A percentile compares a stretch with the other conserved stretches of the same genome.
Evolutionary conservation across 176 grass and related monocot species (phyloP).

Genomic region (Panicum miliaceum): DNA sequence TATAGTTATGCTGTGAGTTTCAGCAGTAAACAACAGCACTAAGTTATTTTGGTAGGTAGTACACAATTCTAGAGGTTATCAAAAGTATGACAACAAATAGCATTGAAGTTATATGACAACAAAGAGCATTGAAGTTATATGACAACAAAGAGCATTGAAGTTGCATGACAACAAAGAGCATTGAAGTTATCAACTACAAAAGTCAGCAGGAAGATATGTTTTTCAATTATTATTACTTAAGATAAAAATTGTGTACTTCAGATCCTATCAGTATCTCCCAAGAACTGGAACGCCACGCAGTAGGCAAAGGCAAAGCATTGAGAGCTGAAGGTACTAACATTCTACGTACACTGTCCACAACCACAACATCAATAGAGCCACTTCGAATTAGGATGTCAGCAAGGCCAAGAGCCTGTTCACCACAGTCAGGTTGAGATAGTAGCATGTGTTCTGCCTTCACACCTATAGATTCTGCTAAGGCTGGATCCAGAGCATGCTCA

Average conservation of each 20-base stretch:
- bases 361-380: constrained; percentile 84
- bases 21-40: neutral
- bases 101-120: neutral
- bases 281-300: neutral
- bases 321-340: constrained; percentile 32
- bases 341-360: constrained; percentile 81
- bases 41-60: neutral
- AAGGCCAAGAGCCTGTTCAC: constrained; percentile 83
- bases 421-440: constrained; percentile 76
- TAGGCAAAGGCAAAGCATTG: neutral
- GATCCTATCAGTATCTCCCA: neutral
- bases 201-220: neutral
- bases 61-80: neutral
- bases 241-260: neutral
- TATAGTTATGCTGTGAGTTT: constrained; percentile 1
- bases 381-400: constrained; percentile 79
- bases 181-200: neutral
- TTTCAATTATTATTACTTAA: neutral
- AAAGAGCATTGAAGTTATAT: neutral
- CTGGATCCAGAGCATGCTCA: constrained; percentile 80
- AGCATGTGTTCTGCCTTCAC: constrained; percentile 58
- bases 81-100: neutral
- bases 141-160: neutral
- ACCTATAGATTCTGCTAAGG: constrained; percentile 74
- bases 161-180: neutral